Base-by-base conservation (phyloP, 129 eudicot species). In the Pseudognaphalium luteoalbum region DNA sequence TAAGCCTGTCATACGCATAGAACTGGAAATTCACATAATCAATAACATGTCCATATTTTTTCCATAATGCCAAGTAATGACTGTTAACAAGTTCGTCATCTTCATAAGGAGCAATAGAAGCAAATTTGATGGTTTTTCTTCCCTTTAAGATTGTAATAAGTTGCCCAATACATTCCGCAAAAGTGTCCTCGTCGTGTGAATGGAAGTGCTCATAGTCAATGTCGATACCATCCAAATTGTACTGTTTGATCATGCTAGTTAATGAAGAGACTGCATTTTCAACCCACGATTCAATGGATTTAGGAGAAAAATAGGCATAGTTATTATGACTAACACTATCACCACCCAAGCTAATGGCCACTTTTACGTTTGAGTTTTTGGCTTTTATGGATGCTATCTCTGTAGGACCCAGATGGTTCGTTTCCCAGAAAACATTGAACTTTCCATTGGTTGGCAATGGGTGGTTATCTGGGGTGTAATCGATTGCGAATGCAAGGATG, bases 401-500 rank as follows among this genome's bases (percentile, higher is more conserved):
- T n/a, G 60, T 17, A 54, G 60, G 60, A 54, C 60, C 60, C 60
- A 54, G 5, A 54, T 54, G 19, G 2, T 54, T 54, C 5, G 60
- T 54, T 54, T 54, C 60, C 60, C 60, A 54, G 60, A 54, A 54
- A 54, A 54, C 60, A 54, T 54, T 54, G 21, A 54, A 54, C 3
- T 54, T 54, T n/a, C 60, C 60, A n/a, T 54, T 54, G 60, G 60
- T 54, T 14, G 60, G 60, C 4, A 25, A 54, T 54, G 60, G 60
- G 60, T 54, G 21, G 9, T 17, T 5, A 54, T 54, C 60, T 54
- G 21, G 21, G 8, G 60, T 54, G 60, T 54, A 54, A 17, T 54
- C 60, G 25, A 54, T 54, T 54, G 60, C 60, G 60, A 54, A 54
- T 54, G 60, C 60, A 5, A 54, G 60, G 60, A 54, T 54, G 60